Evolutionary conservation across 306 rosid species (phyloP), one percentile per base, ranked within the genome.

Genomic region (Spatholobus suberectus): DNA sequence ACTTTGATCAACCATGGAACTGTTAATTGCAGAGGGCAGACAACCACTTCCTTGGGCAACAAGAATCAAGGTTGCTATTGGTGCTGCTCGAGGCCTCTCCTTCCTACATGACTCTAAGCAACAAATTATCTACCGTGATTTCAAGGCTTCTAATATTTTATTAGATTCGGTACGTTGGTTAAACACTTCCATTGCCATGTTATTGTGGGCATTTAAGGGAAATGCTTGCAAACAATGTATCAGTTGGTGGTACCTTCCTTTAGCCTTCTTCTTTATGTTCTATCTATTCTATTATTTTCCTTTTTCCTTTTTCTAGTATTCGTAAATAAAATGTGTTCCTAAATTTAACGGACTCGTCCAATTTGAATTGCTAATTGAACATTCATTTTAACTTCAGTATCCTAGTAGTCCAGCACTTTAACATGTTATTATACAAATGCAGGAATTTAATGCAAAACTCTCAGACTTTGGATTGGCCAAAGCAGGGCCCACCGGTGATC

Each of bases 381-480:
- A 34, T 82, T 82, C 34, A 52, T 63, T 51, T 73, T 54, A 73
- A 74, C 32, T 74, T 44, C 5, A 40, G 62, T 13, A 18, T 84
- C 46, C 76, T 40, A 24, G 37, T 59, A 57, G 34, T 66, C 38
- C 27, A 12, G 62, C 18, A 55, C 78, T 62, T 49, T 57, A 59
- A 75, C 72, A 38, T 62, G 47, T n/a, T 17, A 46, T 21, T 18
- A 46, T 61, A 68, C 37, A 66, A 84, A 75, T 84, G 62, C 90
- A 96, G 99, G 97, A 93, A 10, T 93, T 91, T 79, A 96, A 92
- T 47, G 94, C 98, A 3, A 96, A 92, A 87, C 96, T 96, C 72
- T 93, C 98, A 4, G 98, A 96, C 83, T 96, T 96, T 81, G 98
- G 99, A 72, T 87, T 96, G 88, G 99, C 97, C 7, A 96, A 92